Evolutionary conservation across 78 protist species (phyloP).

Genomic region (Dictyostelium capitatum): DNA sequence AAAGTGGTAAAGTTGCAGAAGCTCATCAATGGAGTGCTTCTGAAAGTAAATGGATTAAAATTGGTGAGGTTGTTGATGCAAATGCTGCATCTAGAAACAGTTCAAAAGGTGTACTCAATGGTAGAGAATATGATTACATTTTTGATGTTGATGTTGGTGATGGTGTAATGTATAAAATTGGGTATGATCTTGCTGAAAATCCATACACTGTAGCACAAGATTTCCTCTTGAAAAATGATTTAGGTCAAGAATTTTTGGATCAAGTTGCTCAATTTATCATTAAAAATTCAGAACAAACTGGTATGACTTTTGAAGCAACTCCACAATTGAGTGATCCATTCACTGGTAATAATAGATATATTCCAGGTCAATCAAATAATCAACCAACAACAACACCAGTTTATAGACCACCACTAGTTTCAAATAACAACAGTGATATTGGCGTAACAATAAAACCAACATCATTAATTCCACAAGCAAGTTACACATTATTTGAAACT

Average conservation of each 20-base stretch:
- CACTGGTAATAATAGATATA: conserved; percentile 52
- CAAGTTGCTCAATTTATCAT: conserved; percentile 84
- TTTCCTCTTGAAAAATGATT: conserved; percentile 50
- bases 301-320: background rate
- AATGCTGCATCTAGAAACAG: background rate
- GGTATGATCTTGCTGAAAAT: conserved; percentile 83
- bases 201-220: conserved; percentile 86
- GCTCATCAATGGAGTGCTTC: conserved; percentile 73
- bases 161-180: conserved; percentile 80
- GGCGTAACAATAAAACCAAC: background rate
- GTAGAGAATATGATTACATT: conserved; percentile 91
- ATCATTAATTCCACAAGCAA: conserved; percentile 38
- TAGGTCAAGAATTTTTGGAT: conserved; percentile 63
- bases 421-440: background rate
- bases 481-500: conserved; percentile 48
- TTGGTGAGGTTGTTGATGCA: conserved; percentile 87
- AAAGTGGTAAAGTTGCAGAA: conserved; percentile 54
- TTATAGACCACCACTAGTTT: background rate
- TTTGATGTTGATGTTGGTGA: conserved; percentile 90
- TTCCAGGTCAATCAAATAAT: conserved; percentile 23
- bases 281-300: conserved; percentile 37
- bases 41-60: conserved; percentile 74
- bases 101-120: conserved; percentile 53
- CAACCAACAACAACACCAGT: background rate
- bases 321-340: conserved; percentile 42